Conservation (phyloP, 495 filamentous ascomycete genomes). For the Baudoinia panamericana region DNA sequence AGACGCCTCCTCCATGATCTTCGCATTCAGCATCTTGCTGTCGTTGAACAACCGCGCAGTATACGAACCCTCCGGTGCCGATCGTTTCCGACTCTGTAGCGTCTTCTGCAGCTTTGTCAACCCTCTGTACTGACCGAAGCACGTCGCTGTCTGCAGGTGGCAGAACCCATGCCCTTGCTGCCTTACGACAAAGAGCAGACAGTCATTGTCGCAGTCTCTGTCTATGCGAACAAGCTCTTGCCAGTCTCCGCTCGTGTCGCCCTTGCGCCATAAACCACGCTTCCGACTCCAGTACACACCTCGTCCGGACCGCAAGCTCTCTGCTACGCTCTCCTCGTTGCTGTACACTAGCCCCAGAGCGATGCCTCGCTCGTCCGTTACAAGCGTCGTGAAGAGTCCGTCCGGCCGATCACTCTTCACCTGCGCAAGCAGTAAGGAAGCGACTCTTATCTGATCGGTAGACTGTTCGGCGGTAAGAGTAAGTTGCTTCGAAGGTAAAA, state of each 20-base stretch:
- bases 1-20: conserved; percentile 96
- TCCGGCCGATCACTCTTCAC: conserved; percentile 75
- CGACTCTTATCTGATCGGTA: conserved; percentile 47
- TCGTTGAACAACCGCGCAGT: conserved; percentile 87
- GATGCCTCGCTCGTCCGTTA: conserved; percentile 74
- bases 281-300: conserved; percentile 95
- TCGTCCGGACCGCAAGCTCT: conserved; percentile 71
- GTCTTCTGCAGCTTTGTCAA: conserved; percentile 77
- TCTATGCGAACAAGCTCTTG: conserved; percentile 78
- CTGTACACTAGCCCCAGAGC: conserved; percentile 89
- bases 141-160: conserved; percentile 79
- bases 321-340: conserved; percentile 73
- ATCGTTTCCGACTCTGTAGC: conserved; percentile 59
- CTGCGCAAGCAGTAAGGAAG: conserved; percentile 52
- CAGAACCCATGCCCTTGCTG: conserved; percentile 93
- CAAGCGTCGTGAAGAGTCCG: conserved; percentile 71
- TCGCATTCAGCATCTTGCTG: conserved; percentile 73
- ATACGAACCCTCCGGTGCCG: conserved; percentile 80
- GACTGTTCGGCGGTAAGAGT: conserved; percentile 44
- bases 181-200: conserved; percentile 72
- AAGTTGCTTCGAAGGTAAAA: conserved; percentile 57
- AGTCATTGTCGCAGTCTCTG: conserved; percentile 85
- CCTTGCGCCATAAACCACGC: conserved; percentile 93
- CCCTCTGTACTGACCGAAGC: conserved; percentile 75
- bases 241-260: conserved; percentile 80